These are phyloP conservation scores for Theileria orientalis DNA, from an alignment of 169 alveolate genomes.

Conservation along the genomic window DNA sequence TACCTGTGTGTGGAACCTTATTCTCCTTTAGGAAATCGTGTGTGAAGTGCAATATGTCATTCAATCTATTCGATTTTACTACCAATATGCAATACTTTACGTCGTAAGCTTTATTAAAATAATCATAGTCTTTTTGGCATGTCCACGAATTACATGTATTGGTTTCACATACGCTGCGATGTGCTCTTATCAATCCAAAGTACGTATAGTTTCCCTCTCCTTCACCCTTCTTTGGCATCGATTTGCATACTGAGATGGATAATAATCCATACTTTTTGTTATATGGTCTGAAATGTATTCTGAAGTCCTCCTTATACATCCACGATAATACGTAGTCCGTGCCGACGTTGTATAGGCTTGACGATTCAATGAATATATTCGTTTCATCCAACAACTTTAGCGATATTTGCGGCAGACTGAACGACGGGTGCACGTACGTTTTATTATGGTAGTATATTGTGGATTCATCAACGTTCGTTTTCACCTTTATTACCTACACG, in stretches of 20 bases:
- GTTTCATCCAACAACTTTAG: conserved; percentile 21
- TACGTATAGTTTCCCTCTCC: background rate
- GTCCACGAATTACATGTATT: conserved; percentile 50
- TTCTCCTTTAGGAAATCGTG: conserved; percentile 7
- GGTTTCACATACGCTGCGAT: conserved; percentile 5
- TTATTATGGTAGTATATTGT: conserved; percentile 12
- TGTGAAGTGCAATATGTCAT: conserved; percentile 23
- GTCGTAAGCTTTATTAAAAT: conserved; percentile 22
- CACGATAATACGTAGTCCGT: conserved; percentile 28
- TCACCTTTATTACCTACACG: background rate
- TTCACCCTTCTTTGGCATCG: background rate
- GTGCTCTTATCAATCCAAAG: conserved; percentile 38
- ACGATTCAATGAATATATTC: conserved; percentile 33
- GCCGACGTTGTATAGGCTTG: conserved; percentile 17
- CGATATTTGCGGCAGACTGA: conserved; percentile 44
- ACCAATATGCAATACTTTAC: conserved; percentile 36
- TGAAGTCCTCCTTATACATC: conserved; percentile 20
- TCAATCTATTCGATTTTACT: conserved; percentile 10
- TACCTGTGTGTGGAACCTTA: conserved; percentile 19
- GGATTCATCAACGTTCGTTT: background rate
- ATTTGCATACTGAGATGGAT: conserved; percentile 21
- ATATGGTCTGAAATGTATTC: background rate
- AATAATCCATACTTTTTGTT: conserved; percentile 14
- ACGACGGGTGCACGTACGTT: conserved; percentile 39
- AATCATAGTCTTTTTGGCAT: conserved; percentile 39